A percentile compares a stretch with the other conserved stretches of the same genome.
phyloP scores from a whole-genome alignment of 148 eudicot species.

The Rhododendron molle region DNA sequence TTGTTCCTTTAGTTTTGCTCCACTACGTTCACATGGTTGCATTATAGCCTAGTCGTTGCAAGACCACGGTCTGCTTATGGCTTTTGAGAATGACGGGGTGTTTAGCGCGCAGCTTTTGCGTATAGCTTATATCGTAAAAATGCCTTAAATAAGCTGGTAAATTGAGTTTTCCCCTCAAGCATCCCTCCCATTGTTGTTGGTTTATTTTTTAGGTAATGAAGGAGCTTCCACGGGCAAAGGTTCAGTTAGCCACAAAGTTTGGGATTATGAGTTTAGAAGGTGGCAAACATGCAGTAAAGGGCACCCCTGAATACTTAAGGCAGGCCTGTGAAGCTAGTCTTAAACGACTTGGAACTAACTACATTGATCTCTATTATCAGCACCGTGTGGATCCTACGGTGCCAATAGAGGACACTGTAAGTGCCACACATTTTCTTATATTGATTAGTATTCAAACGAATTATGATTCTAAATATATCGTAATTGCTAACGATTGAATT shows the following conservation, averaged over 20 bases:
- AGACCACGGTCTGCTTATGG: not conserved
- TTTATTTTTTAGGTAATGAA: not conserved
- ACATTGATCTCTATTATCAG: slow-evolving; percentile 47
- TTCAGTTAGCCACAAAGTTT: slow-evolving; percentile 46
- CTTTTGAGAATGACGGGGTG: not conserved
- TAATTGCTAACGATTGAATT: not conserved
- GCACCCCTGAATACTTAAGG: slow-evolving; percentile 39
- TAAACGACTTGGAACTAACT: slow-evolving; percentile 34
- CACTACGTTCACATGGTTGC: not conserved
- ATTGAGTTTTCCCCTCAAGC: not conserved
- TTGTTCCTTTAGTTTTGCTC: not conserved
- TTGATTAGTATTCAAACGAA: not conserved
- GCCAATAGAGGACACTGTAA: slow-evolving; percentile 47
- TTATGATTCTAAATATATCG: not conserved
- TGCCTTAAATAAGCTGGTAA: not conserved
- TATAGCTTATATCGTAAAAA: not conserved
- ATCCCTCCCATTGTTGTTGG: not conserved
- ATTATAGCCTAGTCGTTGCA: too few species aligned
- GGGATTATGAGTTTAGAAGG: slow-evolving; percentile 13
- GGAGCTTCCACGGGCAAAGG: slow-evolving; percentile 32
- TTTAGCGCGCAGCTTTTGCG: not conserved
- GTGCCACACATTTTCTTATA: not conserved
- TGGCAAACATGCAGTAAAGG: slow-evolving; percentile 15
- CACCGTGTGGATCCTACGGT: slow-evolving; percentile 38
- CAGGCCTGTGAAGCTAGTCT: slow-evolving; percentile 41